These are phyloP conservation scores for Corinectria fuckeliana DNA, from an alignment of 2,329 filamentous ascomycete species.

Conservation along the genomic window DNA sequence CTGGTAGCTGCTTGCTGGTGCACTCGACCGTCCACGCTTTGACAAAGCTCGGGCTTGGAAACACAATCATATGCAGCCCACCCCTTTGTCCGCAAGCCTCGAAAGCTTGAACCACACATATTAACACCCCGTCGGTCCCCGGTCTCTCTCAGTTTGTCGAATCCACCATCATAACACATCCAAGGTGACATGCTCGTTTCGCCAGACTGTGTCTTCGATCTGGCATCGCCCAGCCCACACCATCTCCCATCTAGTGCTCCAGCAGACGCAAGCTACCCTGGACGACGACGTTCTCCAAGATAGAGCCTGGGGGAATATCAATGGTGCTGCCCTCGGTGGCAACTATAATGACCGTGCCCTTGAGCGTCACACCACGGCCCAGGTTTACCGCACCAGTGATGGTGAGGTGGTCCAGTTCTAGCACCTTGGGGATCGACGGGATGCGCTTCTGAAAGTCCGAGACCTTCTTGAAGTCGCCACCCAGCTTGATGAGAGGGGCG, in stretches of 20 bases:
- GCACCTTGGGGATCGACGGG: constrained; percentile 85
- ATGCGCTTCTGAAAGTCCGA: constrained; percentile 94
- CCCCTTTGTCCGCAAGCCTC: not conserved
- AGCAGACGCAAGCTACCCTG: constrained; percentile 88
- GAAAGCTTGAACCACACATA: constrained; percentile 1
- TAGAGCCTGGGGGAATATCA: constrained; percentile 93
- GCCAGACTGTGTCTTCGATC: not conserved
- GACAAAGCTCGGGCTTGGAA: not conserved
- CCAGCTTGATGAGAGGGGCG: constrained; percentile 97
- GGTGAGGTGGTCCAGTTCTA: constrained; percentile 92
- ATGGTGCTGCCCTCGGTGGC: constrained; percentile 98
- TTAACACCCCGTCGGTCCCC: constrained; percentile 7
- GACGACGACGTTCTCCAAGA: constrained; percentile 98
- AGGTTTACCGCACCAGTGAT: constrained; percentile 98
- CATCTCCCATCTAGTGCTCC: constrained; percentile 60
- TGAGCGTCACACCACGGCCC: constrained; percentile 91
- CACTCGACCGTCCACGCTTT: not conserved
- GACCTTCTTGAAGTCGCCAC: constrained; percentile 99
- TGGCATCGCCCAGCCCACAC: not conserved
- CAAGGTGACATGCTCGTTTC: constrained; percentile 6
- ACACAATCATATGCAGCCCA: constrained; percentile 5
- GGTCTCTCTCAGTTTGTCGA: not conserved
- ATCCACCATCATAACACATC: constrained; percentile 10
- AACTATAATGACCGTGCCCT: constrained; percentile 99
- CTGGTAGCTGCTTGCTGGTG: not conserved